Evolutionary conservation across 2,329 filamentous ascomycete species (phyloP).

Genomic region (Coleophoma eucalyptorum): DNA sequence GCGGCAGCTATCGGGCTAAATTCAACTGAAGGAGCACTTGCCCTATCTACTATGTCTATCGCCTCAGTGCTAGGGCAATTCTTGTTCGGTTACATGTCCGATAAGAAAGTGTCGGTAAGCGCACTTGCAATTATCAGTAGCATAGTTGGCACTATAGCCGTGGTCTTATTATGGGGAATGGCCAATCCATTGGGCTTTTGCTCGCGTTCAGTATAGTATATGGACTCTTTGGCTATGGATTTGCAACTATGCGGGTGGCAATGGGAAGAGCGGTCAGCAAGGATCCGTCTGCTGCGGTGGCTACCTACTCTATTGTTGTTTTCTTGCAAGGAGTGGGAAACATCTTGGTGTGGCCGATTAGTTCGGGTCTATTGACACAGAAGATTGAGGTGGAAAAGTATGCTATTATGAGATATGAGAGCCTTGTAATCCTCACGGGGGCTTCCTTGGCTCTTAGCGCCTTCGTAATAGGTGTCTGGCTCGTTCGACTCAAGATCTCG

Average conservation of each 20-base stretch:
- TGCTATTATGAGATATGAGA: conserved; percentile 14
- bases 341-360: conserved; percentile 26
- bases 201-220: conserved; percentile 46
- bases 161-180: conserved; percentile 49
- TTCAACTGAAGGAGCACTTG: conserved; percentile 17
- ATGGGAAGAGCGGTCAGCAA: conserved; percentile 28
- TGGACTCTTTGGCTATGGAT: conserved; percentile 52
- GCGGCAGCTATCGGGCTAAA: neutral
- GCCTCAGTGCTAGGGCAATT: conserved; percentile 44
- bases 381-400: conserved; percentile 8
- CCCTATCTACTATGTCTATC: conserved; percentile 46
- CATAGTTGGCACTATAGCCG: conserved; percentile 39
- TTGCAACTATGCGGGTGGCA: conserved; percentile 42
- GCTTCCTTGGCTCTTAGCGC: conserved; percentile 15
- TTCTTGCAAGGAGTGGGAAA: conserved; percentile 29
- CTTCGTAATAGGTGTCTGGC: conserved; percentile 9
- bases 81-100: conserved; percentile 46
- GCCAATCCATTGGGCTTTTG: conserved; percentile 39
- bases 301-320: conserved; percentile 24
- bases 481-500: neutral
- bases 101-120: conserved; percentile 36
- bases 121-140: conserved; percentile 38
- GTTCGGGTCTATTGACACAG: conserved; percentile 19
- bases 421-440: conserved; percentile 17
- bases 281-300: conserved; percentile 21